Conservation (phyloP, 2,329 filamentous ascomycete species). For the Hypoxylon sp. region DNA sequence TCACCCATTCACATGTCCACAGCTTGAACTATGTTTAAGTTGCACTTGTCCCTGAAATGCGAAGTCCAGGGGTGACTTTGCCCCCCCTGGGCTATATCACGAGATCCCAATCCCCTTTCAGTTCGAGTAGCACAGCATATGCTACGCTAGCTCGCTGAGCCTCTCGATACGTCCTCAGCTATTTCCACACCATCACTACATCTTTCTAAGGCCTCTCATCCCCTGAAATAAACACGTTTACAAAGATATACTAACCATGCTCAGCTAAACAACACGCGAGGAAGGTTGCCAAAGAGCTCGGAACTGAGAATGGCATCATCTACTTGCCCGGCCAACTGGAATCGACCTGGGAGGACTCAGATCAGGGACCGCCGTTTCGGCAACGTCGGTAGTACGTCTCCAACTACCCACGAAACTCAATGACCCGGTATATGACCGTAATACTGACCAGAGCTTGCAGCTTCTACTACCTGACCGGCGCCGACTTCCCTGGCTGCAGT, state of each 20-base stretch:
- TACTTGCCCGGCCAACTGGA: conserved; percentile 69
- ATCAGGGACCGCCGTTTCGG: conserved; percentile 69
- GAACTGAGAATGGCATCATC: conserved; percentile 65
- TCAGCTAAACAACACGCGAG: conserved; percentile 70
- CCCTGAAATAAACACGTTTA: neutral
- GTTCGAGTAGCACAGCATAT: conserved; percentile 17
- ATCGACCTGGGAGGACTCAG: conserved; percentile 70
- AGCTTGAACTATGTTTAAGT: neutral
- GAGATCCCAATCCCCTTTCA: conserved; percentile 7
- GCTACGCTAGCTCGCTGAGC: neutral
- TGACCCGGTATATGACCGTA: neutral
- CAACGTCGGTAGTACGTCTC: conserved; percentile 70
- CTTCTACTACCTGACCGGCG: conserved; percentile 72
- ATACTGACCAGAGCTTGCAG: conserved; percentile 53
- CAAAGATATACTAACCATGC: conserved; percentile 26
- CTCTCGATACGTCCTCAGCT: neutral
- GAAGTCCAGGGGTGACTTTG: conserved; percentile 14
- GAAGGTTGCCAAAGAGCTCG: conserved; percentile 68
- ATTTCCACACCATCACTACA: conserved; percentile 3
- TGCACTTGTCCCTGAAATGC: neutral
- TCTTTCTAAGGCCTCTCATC: neutral
- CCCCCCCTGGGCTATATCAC: neutral
- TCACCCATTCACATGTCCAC: conserved; percentile 7
- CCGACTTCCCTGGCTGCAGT: conserved; percentile 67
- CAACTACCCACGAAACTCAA: neutral